These are phyloP conservation scores for Dioscorea alata DNA, from an alignment of 106 monocot species.

Conservation along the genomic window DNA sequence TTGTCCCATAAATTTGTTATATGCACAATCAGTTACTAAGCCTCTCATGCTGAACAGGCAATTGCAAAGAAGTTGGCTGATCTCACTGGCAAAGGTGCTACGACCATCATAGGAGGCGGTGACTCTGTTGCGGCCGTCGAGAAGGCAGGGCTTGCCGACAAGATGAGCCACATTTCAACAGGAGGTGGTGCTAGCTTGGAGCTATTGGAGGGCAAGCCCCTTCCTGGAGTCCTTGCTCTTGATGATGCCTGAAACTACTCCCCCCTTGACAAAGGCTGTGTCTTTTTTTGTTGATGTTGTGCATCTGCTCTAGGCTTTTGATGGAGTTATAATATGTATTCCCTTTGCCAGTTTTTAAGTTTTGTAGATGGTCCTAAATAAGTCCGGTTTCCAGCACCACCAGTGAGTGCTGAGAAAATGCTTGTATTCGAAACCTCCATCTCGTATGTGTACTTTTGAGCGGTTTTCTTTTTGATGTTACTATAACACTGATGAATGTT, in stretches of 20 bases:
- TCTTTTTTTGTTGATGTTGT: too few species aligned
- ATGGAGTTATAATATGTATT: too few species aligned
- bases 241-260: conserved; percentile 41
- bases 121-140: conserved; percentile 64
- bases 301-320: too few species aligned
- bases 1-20: neutral
- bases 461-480: too few species aligned
- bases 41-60: conserved; percentile 13
- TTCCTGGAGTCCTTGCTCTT: conserved; percentile 65
- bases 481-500: too few species aligned
- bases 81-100: conserved; percentile 33
- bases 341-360: neutral
- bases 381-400: conserved; percentile 1
- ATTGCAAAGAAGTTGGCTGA: conserved; percentile 65
- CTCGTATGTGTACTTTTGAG: too few species aligned
- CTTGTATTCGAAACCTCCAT: too few species aligned
- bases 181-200: conserved; percentile 67
- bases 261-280: neutral
- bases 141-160: conserved; percentile 52
- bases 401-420: too few species aligned
- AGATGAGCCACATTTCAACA: conserved; percentile 71
- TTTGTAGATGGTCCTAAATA: conserved; percentile 11
- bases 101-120: conserved; percentile 60
- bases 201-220: conserved; percentile 49
- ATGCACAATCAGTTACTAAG: neutral